Evolutionary conservation across 495 filamentous ascomycete species (phyloP), one percentile per base, ranked within the genome.

Genomic region (Neurospora cerealis): DNA sequence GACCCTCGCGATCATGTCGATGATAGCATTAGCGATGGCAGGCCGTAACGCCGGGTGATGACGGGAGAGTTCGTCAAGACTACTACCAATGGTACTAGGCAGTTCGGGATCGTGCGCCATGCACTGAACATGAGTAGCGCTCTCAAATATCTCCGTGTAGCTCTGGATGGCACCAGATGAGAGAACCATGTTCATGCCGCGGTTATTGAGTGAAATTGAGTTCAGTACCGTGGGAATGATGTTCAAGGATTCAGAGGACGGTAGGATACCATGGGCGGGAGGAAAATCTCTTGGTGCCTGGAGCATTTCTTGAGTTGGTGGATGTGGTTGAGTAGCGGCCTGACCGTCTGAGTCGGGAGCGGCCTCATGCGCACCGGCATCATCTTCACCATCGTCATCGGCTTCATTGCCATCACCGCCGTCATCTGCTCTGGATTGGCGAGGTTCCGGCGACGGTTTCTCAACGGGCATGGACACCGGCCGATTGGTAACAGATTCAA

Each of bases 101-200:
- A 91, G 83, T n/a, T 91, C 89, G 7, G 88, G 84, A 72, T 97
- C 95, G 44, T 87, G 82, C 69, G 90, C 88, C 86, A 98, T 85
- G 74, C 88, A 90, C 76, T 93, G 94, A 62, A 98, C 90, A 81
- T 99, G 96, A 4, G 90, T 89, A 6, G 94, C 90, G 75, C 92
- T 97, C 81, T 97, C 93, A 76, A 98, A 98, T 37, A 98, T 93
- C 78, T 97, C 93, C 74, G 98, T 93, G 81, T 94, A 99, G 75
- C 87, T 91, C 48, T 92, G 90, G 36, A 98, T 82, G 3, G 95
- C 94, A 74, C 88, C 85, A 0, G 95, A 97, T 2, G 90, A 87
- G 73, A 94, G 89, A 77, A 99, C 96, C 77, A 98, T 88, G 76
- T 93, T 91, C 86, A 97, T 89, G n/a, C 96, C 96, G 24, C 87